A percentile compares a stretch with the other conserved stretches of the same genome.
These are phyloP conservation scores for Mucor mucedo DNA, from an alignment of 371 early-diverging fungal genomes.

Conservation along the genomic window DNA sequence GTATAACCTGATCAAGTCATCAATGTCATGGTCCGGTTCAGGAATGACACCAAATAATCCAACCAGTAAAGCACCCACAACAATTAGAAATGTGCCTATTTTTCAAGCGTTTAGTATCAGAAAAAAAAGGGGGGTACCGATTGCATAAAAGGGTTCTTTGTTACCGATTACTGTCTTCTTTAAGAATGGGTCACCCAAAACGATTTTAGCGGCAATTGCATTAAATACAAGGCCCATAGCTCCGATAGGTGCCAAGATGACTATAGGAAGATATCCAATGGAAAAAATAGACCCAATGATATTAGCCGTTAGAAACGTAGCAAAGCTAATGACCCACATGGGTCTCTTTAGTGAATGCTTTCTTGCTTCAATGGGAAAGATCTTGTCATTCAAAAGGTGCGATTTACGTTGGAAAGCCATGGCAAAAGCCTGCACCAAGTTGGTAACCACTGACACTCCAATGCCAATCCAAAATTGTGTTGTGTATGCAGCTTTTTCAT, in stretches of 20 bases:
- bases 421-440: constrained; percentile 62
- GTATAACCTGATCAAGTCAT: constrained; percentile 73
- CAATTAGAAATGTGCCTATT: constrained; percentile 72
- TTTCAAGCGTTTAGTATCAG: neutral
- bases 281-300: constrained; percentile 76
- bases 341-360: constrained; percentile 52
- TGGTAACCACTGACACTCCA: constrained; percentile 48
- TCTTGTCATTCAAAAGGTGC: constrained; percentile 62
- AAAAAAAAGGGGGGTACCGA: neutral
- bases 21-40: constrained; percentile 75
- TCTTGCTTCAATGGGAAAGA: constrained; percentile 57
- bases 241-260: constrained; percentile 82
- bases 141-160: neutral
- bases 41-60: constrained; percentile 79
- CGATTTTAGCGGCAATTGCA: constrained; percentile 72
- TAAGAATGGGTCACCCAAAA: constrained; percentile 71
- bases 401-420: constrained; percentile 77
- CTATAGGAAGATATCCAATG: constrained; percentile 82
- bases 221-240: constrained; percentile 82
- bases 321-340: constrained; percentile 54
- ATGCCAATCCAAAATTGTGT: constrained; percentile 47
- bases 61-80: constrained; percentile 72
- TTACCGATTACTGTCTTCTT: constrained; percentile 62
- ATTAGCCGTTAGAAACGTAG: constrained; percentile 69
- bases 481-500: constrained; percentile 13